Base-by-base conservation (phyloP, 805 yeast species). In the Nadsonia fulvescens region DNA sequence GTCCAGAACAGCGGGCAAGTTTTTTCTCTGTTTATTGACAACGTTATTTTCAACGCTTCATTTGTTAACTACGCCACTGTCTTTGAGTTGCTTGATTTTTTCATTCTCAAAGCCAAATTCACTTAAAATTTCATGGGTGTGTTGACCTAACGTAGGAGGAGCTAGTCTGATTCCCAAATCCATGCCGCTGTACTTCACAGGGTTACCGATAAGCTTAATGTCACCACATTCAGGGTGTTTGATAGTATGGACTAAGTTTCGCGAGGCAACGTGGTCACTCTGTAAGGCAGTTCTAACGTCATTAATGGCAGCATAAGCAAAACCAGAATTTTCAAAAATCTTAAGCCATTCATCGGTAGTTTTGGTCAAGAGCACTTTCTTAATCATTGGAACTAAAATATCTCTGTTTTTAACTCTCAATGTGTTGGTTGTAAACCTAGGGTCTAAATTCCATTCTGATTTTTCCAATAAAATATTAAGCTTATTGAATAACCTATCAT, bases 281-380 rank as follows among this genome's bases (percentile, higher is more conserved):
- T 41, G 40, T 10, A 54, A 40, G 9, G 56, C 37, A 10, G 45
- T 35, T 31, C 47, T 42, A 27, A 54, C 40, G 28, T 54, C 59
- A 32, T 54, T 54, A 19, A 54, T 49, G 2, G 59, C 51, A 2
- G 60, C 60, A 26, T 42, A 52, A 7, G 60, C 55, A 32, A 54
- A 46, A 18, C 48, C 48, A 15, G 29, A 25, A 16, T 43, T 43
- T 15, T 38, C 39, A 40, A 54, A 54, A 7, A 33, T 28, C 4
- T 28, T 31, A 7, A 47, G 40, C 60, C 59, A 54, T 30, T 54
- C 47, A 18, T 36, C 32, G 4, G 56, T 50, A 4, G 53, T 40
- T 20, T 43, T 43, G 14, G 37, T 28, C 20, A 15, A 25, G 1
- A 54, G 47, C 23, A 49, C 34, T 5, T 31, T 42, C 12, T 33